These are phyloP conservation scores for Debaryomycetaceae sp. DNA, from an alignment of 1,139 yeast species.

Conservation along the genomic window DNA sequence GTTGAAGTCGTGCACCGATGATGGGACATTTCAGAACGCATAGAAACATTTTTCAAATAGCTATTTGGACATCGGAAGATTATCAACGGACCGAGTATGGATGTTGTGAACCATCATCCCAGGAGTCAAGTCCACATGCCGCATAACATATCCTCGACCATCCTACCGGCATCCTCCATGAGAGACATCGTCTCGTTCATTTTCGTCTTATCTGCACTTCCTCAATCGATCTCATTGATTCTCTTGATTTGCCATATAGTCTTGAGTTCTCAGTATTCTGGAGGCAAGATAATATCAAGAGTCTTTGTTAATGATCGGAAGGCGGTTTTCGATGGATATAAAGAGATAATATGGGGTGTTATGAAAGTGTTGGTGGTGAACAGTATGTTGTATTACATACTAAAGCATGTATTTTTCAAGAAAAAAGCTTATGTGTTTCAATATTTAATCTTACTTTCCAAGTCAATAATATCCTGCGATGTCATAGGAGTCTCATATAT, in stretches of 20 bases:
- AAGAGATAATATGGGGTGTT: not conserved
- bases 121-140: not conserved
- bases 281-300: conserved; percentile 39
- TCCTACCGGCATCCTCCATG: conserved; percentile 31
- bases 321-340: conserved; percentile 1
- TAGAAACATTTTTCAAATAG: not conserved
- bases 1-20: not conserved
- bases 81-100: conserved; percentile 10
- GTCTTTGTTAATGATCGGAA: conserved; percentile 13
- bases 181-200: conserved; percentile 45
- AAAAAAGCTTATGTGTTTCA: conserved; percentile 20
- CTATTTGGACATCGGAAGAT: not conserved
- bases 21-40: not conserved
- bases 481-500: conserved; percentile 37
- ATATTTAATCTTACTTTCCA: conserved; percentile 43
- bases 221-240: conserved; percentile 37
- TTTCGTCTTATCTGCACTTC: conserved; percentile 38
- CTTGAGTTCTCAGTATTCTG: conserved; percentile 39
- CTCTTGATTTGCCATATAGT: conserved; percentile 37
- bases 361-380: conserved; percentile 1
- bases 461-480: conserved; percentile 49
- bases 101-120: conserved; percentile 4
- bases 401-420: conserved; percentile 5
- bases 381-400: not conserved
- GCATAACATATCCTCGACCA: conserved; percentile 2